Base-by-base conservation (phyloP, 805 yeast species). In the Ogataea pini region DNA sequence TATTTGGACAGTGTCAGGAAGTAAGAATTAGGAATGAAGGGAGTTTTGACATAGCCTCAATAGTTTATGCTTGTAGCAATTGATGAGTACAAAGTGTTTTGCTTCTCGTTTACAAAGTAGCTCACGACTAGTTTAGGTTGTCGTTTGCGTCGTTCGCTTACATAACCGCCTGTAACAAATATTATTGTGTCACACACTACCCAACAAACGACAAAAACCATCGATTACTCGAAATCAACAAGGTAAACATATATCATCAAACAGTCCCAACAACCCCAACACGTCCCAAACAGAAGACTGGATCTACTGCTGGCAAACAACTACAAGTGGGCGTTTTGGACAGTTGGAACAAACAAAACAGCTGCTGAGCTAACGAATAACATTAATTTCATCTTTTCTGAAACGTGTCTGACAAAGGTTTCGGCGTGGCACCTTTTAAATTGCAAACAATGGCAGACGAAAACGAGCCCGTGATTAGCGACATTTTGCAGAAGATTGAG, bases 401-500 rank as follows among this genome's bases (percentile, higher is more conserved):
- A 28, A 28, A 28, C 31, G 31, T 28, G 31, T 28, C 31, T 28
- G 31, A 28, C 31, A 28, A 22, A 28, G 31, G 31, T 28, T 28
- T 28, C n/a, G 31, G 31, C 31, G 31, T 28, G 31, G 31, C 13
- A 28, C 17, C n/a, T 14, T n/a, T 31, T 31, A 8, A 31, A 31
- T 16, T n/a, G 18, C 18, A 31, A 31, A 14, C 2, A 7, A 58
- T 56, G 63, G 47, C 60, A 22, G 55, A 55, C 18, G 40, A 36
- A 13, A 41, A 38, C 16, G 73, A 73, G 47, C 67, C 67, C 40
- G 80, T 73, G 46, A 63, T 77, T 47, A 70, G 77, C 36, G 97
- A 92, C 60, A 90, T 94, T 67, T 75, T 78, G 59, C 80, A 80
- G 58, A 92, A 90, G 74, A 91, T 94, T 60, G 92, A 87, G 58